Conservation (phyloP, 495 filamentous ascomycete species). For the Penicillium nucicola region DNA sequence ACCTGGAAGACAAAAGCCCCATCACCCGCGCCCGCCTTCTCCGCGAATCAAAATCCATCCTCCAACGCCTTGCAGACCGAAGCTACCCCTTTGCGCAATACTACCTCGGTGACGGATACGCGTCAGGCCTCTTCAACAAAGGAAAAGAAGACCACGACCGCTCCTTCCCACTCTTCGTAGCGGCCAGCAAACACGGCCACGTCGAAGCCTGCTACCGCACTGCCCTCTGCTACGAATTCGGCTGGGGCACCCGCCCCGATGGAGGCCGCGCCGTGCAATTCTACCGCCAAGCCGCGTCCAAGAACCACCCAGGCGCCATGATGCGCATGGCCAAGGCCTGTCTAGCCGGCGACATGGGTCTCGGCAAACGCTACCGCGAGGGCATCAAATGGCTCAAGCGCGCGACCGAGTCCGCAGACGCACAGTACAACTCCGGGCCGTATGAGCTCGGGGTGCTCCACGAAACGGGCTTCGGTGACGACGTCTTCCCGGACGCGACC, state of each 20-base stretch:
- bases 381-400: slow-evolving; percentile 96
- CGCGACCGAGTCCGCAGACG: slow-evolving; percentile 81
- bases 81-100: slow-evolving; percentile 97
- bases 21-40: slow-evolving; percentile 63
- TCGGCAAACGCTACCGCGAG: slow-evolving; percentile 81
- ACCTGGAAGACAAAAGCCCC: slow-evolving; percentile 40
- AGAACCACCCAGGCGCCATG: slow-evolving; percentile 93
- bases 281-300: slow-evolving; percentile 83
- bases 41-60: slow-evolving; percentile 82
- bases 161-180: slow-evolving; percentile 86
- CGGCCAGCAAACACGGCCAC: slow-evolving; percentile 95
- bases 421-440: slow-evolving; percentile 87
- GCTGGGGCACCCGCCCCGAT: slow-evolving; percentile 90
- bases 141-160: slow-evolving; percentile 85
- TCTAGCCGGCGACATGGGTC: slow-evolving; percentile 80
- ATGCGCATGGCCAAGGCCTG: slow-evolving; percentile 88
- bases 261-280: slow-evolving; percentile 89
- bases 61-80: slow-evolving; percentile 79
- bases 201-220: slow-evolving; percentile 93
- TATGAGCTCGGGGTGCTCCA: slow-evolving; percentile 89
- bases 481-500: slow-evolving; percentile 82
- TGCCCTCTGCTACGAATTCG: slow-evolving; percentile 95
- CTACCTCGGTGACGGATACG: slow-evolving; percentile 91
- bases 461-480: slow-evolving; percentile 84
- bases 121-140: slow-evolving; percentile 92